Evolutionary conservation across 164 flowering plant genomes (phyloP), one percentile per base, ranked within the genome.

Genomic region (Macadamia tetraphylla): DNA sequence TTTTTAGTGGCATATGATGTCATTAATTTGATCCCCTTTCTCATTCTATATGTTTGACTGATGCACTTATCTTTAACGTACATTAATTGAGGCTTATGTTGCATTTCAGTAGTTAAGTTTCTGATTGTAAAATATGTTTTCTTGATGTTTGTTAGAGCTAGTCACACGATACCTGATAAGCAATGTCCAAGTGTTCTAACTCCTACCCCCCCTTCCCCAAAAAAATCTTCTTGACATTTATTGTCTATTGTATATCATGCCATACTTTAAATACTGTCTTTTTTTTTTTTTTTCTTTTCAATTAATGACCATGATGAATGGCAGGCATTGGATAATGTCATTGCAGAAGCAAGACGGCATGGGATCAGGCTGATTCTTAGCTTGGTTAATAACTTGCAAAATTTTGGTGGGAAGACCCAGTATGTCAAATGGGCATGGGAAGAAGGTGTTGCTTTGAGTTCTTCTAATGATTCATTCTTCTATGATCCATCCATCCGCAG

Each of bases 371-470:
- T 94, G 73, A 79, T 94, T 65, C 87, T 94, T 56, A 78, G 91
- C 78, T 82, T 94, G 68, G 98, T 94, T 30, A 90, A 94, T 77
- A 94, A 94, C 81, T 84, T 92, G 84, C 82, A 88, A 81, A 82
- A 97, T 56, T 92, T 83, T 80, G 99, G 99, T 68, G 99, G 99
- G 68, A 94, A 94, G 80, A 85, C 86, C 60, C 99, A 88, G 73
- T 94, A 94, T 75, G 99, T 94, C 53, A 86, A 89, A 70, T 94
- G 99, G 99, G 99, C 98, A 57, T 84, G 89, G 96, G 82, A 92
- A 75, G 96, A 90, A 64, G 99, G 99, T 44, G 67, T 89, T 46
- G 94, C 90, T 63, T 75, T 89, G 65, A 92, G 96, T 78, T 80
- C 97, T 55, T 94, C 99, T 6, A 92, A 94, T 75, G 99, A 94